phyloP scores from a whole-genome alignment of 1,139 yeast species.

The Taphrina populina region DNA sequence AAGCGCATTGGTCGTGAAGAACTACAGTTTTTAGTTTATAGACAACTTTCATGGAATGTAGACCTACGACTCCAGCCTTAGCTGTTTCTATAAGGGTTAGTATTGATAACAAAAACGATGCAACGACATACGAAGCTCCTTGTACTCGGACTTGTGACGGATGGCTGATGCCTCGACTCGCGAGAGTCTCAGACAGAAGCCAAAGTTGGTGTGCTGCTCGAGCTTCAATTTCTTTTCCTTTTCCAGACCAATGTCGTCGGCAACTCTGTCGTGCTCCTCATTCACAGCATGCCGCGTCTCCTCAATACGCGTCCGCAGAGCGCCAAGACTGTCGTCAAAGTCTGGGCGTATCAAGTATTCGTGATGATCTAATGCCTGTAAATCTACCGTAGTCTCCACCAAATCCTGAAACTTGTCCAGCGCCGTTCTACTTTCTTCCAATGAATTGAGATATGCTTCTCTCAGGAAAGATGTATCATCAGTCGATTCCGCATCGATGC shows the following conservation, averaged over 20 bases:
- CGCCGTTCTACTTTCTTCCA: conserved; percentile 53
- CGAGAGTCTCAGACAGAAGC: conserved; percentile 92
- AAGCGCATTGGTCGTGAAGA: conserved; percentile 71
- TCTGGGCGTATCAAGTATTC: conserved; percentile 87
- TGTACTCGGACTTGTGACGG: conserved; percentile 60
- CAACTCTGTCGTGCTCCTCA: conserved; percentile 61
- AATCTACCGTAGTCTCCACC: conserved; percentile 87
- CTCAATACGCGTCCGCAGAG: conserved; percentile 60
- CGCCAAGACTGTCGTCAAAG: conserved; percentile 72
- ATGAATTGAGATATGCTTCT: conserved; percentile 26
- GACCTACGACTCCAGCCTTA: conserved; percentile 71
- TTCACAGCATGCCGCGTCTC: conserved; percentile 57
- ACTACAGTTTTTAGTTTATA: conserved; percentile 42
- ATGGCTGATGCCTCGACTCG: conserved; percentile 58
- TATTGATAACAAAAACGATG: background rate
- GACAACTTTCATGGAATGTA: background rate
- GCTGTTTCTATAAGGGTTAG: conserved; percentile 58
- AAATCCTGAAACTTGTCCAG: conserved; percentile 73
- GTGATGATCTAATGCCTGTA: conserved; percentile 71
- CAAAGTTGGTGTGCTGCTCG: conserved; percentile 81
- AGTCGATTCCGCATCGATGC: conserved; percentile 55
- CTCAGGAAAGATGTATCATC: conserved; percentile 46
- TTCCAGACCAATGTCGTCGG: conserved; percentile 75
- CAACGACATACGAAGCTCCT: conserved; percentile 52
- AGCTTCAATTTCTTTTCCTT: conserved; percentile 82